Conservation (phyloP, 139 green algal species). For the Volvox reticuliferus region DNA sequence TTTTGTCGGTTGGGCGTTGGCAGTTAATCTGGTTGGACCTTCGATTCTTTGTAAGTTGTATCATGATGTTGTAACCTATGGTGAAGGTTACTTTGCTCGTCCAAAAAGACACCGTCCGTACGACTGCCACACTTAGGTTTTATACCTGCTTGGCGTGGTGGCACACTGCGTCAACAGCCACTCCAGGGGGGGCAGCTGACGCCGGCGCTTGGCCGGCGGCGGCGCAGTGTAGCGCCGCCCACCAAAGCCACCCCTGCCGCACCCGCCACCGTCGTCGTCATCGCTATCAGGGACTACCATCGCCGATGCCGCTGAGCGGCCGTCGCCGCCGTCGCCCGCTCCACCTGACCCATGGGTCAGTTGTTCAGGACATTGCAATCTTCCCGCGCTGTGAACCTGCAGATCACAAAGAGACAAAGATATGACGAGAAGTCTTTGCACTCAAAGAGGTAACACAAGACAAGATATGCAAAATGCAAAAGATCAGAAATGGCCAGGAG, state of each 20-base stretch:
- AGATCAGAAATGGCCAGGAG: too few species aligned
- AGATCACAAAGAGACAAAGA: too few species aligned
- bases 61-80: too few species aligned
- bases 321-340: not conserved
- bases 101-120: too few species aligned
- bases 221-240: not conserved
- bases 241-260: not conserved
- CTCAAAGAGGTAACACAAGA: too few species aligned
- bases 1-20: too few species aligned
- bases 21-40: too few species aligned
- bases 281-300: slow-evolving; percentile 20
- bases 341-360: slow-evolving; percentile 16
- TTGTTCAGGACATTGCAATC: not conserved
- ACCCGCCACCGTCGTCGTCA: not conserved
- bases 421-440: too few species aligned
- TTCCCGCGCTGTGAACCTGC: not conserved
- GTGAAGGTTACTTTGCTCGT: too few species aligned
- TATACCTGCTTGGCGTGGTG: not conserved
- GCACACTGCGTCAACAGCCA: slow-evolving; percentile 25
- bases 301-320: not conserved
- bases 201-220: slow-evolving; percentile 27
- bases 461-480: too few species aligned
- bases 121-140: not conserved
- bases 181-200: slow-evolving; percentile 29
- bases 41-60: too few species aligned